phyloP scores from a whole-genome alignment of 345 rosid species.

The Ricinus communis region DNA sequence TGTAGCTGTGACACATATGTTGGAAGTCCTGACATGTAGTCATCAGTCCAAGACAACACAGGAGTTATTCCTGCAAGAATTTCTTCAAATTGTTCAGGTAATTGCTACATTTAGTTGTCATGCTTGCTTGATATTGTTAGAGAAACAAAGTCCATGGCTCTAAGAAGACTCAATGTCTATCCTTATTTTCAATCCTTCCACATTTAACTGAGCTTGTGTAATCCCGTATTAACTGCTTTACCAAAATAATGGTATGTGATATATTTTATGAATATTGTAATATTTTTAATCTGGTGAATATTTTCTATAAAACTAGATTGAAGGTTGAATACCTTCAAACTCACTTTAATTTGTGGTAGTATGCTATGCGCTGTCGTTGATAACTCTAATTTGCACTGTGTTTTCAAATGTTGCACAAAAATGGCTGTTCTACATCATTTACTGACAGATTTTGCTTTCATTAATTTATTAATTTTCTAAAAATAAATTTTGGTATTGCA shows the following conservation, averaged over 20 bases:
- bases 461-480: background rate
- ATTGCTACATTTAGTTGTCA: constrained; percentile 7
- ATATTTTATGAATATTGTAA: background rate
- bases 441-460: background rate
- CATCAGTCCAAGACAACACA: constrained; percentile 89
- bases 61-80: constrained; percentile 80
- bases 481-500: background rate
- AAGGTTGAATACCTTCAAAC: background rate
- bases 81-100: constrained; percentile 84
- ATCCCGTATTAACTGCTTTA: background rate
- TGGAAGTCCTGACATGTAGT: constrained; percentile 78
- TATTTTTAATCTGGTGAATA: background rate
- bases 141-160: background rate
- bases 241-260: background rate
- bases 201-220: background rate
- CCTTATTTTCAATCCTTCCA: background rate
- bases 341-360: background rate
- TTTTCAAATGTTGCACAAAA: background rate
- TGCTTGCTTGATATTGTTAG: constrained; percentile 26
- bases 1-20: constrained; percentile 73
- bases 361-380: background rate
- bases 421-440: background rate
- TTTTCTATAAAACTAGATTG: background rate
- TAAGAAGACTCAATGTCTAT: background rate
- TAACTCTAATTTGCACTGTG: too few species aligned